Base-by-base conservation (phyloP, 306 rosid species). In the Dalbergia cultrata region DNA sequence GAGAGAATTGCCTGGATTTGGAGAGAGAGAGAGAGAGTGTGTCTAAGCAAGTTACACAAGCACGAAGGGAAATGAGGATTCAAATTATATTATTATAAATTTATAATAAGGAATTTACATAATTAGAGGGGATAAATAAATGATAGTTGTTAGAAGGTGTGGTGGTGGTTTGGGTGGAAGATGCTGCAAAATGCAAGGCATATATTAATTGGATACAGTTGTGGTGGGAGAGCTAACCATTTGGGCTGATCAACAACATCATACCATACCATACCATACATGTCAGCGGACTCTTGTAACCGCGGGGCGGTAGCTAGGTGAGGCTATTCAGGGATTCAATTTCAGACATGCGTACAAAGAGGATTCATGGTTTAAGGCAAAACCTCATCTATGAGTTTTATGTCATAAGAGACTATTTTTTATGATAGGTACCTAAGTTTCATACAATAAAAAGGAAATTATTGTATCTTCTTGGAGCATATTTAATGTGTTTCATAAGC, bases 161-260 rank as follows among this genome's bases (percentile, higher is more conserved):
- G 50, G 81, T 81, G 5, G 57, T 49, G 16, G 54, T 3, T 49
- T n/a, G 82, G 0, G 60, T n/a, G 80, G 70, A 70, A 74, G 89
- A 61, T 65, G 74, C 0, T 53, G 79, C 49, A 50, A 50, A 18
- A 58, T 59, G 39, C 54, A n/a, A 81, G 70, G 78, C 62, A 59
- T 53, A 63, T 49, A 83, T 76, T 92, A 81, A 92, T 85, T 87
- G 70, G 14, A 78, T 78, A 64, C 74, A 26, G 97, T 92, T 90
- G 96, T 88, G 90, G 95, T 90, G 73, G 97, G 95, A 84, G 84
- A 88, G 79, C 98, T 88, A 91, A 87, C 88, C 1, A 7, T 21
- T 19, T 13, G 0, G 52, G 56, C 73, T 10, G 71, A 74, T 83
- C 58, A 89, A 83, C 82, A 7, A 79, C 19, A 81, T 12, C 70